Evolutionary conservation across 164 flowering plant genomes (phyloP), one percentile per base, ranked within the genome.

Genomic region (Stephania yunnanensis): DNA sequence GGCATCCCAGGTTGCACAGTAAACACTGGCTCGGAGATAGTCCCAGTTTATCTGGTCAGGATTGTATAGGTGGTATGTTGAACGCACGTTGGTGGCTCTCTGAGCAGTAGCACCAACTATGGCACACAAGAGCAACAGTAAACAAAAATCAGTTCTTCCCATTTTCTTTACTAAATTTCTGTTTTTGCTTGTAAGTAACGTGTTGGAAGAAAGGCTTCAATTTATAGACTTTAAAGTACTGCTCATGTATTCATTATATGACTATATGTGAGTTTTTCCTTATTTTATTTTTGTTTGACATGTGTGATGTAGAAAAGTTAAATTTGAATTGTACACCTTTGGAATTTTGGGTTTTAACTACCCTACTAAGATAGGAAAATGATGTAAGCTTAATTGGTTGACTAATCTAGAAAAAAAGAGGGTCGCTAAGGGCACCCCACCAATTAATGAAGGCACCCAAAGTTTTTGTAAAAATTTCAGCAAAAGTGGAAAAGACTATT

Each of bases 1-100:
- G 30, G 84, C 90, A 68, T 87, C 86, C 88, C 87, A 87, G 0
- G 90, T 87, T 0, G 90, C 58, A 46, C 90, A 87, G 75, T 65
- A 87, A 31, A 82, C 86, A 45, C 87, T 81, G 0, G 70, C 90
- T 3, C 74, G 76, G 17, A n/a, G 69, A 72, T 82, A 74, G 53
- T 87, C 87, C 90, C 90, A 88, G 1, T 77, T 79, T 48, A 65
- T 78, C 25, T 81, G 75, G 20, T 75, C 74, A 5, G 91, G 87
- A 52, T 84, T 83, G 80, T 88, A 87, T 9, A 55, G 1, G 71
- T 88, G 80, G 67, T 83, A 87, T 0, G 91, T 86, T 11, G 91
- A 82, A 12, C 84, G 76, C 25, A 87, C 63, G 17, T 55, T 55
- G 19, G 13, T 55, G 17, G 63, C 63, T 4, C 63, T 55, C 63